Percentiles rank a stretch among this genome's conserved stretches.
These are phyloP conservation scores for Camptophora hylomeconis DNA, from an alignment of 2,329 filamentous ascomycete species.

Conservation along the genomic window DNA sequence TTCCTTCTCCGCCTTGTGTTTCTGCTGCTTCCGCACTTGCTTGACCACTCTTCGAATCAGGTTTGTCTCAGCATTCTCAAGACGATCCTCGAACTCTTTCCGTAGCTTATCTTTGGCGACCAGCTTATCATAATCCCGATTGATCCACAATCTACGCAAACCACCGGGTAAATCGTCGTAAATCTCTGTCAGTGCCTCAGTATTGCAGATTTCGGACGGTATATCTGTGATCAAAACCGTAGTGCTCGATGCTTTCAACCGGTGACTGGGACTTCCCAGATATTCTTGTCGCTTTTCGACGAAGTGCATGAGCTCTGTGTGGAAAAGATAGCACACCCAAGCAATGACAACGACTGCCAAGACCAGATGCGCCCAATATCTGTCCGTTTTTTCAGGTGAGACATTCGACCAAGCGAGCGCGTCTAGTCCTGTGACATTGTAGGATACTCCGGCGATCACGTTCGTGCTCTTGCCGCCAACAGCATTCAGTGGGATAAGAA, in stretches of 20 bases:
- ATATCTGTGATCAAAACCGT: conserved; percentile 23
- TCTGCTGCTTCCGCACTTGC: conserved; percentile 11
- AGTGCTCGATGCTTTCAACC: conserved; percentile 20
- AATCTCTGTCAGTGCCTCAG: conserved; percentile 18
- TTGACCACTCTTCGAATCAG: conserved; percentile 14
- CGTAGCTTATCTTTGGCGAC: conserved; percentile 18
- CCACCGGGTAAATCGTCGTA: conserved; percentile 21
- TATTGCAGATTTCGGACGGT: conserved; percentile 18
- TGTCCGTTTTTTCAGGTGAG: conserved; percentile 16
- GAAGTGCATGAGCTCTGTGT: conserved; percentile 20
- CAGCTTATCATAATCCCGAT: conserved; percentile 19
- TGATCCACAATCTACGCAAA: conserved; percentile 21
- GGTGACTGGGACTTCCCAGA: conserved; percentile 18
- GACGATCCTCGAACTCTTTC: conserved; percentile 17
- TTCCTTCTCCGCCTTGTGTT: conserved; percentile 9
- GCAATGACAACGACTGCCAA: conserved; percentile 18
- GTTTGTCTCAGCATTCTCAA: conserved; percentile 21
- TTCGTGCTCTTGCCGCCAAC: conserved; percentile 16
- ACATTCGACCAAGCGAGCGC: conserved; percentile 22
- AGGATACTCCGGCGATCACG: conserved; percentile 12
- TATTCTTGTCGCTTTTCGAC: conserved; percentile 20
- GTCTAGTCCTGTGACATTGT: conserved; percentile 21
- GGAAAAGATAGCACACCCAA: conserved; percentile 21
- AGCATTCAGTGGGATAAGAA: conserved; percentile 21
- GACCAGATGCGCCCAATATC: conserved; percentile 23